Percentiles rank a stretch among this genome's conserved stretches.
phyloP scores from a whole-genome alignment of 768 basidiomycete genomes.

The Lactarius sp. region DNA sequence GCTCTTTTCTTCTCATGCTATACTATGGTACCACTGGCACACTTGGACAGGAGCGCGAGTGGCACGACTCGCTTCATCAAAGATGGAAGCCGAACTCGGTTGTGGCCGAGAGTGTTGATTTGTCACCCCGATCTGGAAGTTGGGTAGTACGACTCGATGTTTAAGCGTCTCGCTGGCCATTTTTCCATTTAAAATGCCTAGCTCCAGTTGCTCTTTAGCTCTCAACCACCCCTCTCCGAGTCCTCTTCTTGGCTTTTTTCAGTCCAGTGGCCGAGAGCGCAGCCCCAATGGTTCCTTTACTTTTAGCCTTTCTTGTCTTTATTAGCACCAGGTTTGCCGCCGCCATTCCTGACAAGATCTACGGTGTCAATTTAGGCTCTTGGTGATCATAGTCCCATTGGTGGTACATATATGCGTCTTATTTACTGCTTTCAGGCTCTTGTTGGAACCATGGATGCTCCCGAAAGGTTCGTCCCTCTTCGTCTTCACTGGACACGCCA shows the following conservation, averaged over 20 bases:
- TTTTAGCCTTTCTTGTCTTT: not conserved
- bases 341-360: slow-evolving; percentile 43
- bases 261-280: not conserved
- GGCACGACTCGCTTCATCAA: too few relatives aligned
- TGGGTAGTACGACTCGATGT: too few relatives aligned
- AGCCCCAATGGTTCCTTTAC: slow-evolving; percentile 9
- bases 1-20: too few relatives aligned
- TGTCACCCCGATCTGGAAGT: too few relatives aligned
- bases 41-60: too few relatives aligned
- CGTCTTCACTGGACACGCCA: not conserved
- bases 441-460: slow-evolving; percentile 82
- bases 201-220: not conserved
- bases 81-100: too few relatives aligned
- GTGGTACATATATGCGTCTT: slow-evolving; percentile 8
- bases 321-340: too few relatives aligned
- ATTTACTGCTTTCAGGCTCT: slow-evolving; percentile 45
- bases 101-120: too few relatives aligned
- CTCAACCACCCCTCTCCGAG: not conserved
- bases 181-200: too few relatives aligned
- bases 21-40: too few relatives aligned
- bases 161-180: too few relatives aligned
- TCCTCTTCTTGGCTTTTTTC: not conserved
- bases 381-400: slow-evolving; percentile 37
- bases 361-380: slow-evolving; percentile 69
- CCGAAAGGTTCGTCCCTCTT: slow-evolving; percentile 44